Conservation (phyloP, 2,329 filamentous ascomycete species). For the Drechslerella stenobrocha region DNA sequence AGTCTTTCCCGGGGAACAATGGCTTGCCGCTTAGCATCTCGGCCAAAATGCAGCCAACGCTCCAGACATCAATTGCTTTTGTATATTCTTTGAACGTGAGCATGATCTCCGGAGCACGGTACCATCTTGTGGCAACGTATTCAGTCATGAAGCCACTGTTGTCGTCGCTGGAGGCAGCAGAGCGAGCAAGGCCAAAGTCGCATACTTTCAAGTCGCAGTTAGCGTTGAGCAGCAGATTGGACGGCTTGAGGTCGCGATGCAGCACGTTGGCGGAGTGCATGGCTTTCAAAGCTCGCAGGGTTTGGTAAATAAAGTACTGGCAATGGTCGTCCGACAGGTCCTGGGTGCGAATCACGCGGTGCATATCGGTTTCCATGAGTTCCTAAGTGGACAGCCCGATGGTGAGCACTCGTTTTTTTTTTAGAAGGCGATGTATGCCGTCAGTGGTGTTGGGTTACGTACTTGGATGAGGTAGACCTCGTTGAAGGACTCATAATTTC, state of each 20-base stretch:
- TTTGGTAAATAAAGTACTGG: constrained; percentile 99
- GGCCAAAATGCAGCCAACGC: constrained; percentile 93
- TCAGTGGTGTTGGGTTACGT: constrained; percentile 54
- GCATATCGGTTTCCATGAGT: constrained; percentile 99
- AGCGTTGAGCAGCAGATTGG: constrained; percentile 92
- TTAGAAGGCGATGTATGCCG: too few species aligned
- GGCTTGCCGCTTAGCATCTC: constrained; percentile 99
- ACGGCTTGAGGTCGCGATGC: constrained; percentile 95
- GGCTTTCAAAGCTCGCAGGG: constrained; percentile 91
- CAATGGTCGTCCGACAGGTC: constrained; percentile 98
- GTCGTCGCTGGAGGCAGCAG: constrained; percentile 94
- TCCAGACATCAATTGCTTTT: constrained; percentile 99
- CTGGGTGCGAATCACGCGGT: constrained; percentile 96
- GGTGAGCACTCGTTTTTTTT: too few species aligned
- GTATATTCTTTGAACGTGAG: constrained; percentile 99
- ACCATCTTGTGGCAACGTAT: constrained; percentile 99
- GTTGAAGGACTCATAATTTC: constrained; percentile 92
- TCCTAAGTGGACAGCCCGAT: constrained; percentile 66
- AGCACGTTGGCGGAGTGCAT: constrained; percentile 99
- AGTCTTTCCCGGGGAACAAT: constrained; percentile 96
- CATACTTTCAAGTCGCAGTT: constrained; percentile 99
- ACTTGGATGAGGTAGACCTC: constrained; percentile 99
- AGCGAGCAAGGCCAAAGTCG: constrained; percentile 94
- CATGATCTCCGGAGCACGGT: constrained; percentile 99
- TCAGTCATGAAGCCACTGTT: constrained; percentile 99